Evolutionary conservation across 2,329 filamentous ascomycete genomes (phyloP), one percentile per base, ranked within the genome.

Genomic region (Claviceps spartinae): DNA sequence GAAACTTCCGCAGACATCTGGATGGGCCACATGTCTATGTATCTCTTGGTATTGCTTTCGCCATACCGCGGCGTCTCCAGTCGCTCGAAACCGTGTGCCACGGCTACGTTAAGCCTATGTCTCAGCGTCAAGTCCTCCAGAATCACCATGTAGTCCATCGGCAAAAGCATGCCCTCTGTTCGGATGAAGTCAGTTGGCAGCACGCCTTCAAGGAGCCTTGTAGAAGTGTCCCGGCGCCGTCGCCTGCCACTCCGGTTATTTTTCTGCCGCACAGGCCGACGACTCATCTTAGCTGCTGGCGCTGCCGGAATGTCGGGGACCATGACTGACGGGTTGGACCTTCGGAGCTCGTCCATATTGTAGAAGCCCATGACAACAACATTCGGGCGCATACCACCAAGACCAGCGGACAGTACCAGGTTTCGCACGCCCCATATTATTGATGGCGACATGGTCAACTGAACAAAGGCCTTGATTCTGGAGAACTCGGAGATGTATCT

Each of bases 21-120:
- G 50, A 95, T 93, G 0, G 88, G 88, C 88, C 88, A 95, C 4
- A 95, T 70, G 61, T 95, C 88, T 55, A 95, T 87, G 61, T 84
- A 91, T 60, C 82, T 86, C 62, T 91, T 91, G 4, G 71, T 72
- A 50, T 83, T 79, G 18, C 64, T 61, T 4, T 74, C 75, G 41
- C 80, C 72, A 1, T 73, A 65, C 20, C 78, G 73, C 0, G 88
- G 88, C 0, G 88, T 78, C 61, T 93, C 85, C 1, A 95, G 71
- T 1, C 79, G 69, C 50, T 88, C 81, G 57, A 94, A 95, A 0
- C 87, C 88, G 62, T 86, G 88, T 0, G 85, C 88, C 41, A 95
- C 76, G 1, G 87, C 88, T 26, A 94, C 86, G 60, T 95, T 95
- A 53, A 93, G 82, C 51, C 86, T 84, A 54, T 91, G 75, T 36